Evolutionary conservation across 73 alveolate genomes (phyloP).

Genomic region (Paramecium bursaria): DNA sequence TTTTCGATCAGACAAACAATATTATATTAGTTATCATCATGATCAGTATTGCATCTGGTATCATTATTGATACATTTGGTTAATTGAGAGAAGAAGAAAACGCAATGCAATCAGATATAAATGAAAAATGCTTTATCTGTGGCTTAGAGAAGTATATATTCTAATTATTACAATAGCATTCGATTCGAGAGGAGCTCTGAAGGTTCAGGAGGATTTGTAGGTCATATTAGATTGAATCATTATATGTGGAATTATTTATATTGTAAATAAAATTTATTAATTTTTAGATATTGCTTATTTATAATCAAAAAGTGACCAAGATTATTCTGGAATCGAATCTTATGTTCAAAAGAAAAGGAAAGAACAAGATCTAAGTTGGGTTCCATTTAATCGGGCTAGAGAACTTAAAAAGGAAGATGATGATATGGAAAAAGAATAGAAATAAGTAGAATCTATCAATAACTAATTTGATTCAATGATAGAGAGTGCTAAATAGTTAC

Average conservation of each 20-base stretch:
- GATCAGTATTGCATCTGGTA: slow-evolving; percentile 79
- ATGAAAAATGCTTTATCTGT: slow-evolving; percentile 94
- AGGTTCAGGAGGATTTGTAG: slow-evolving; percentile 78
- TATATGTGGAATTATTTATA: slow-evolving; percentile 86
- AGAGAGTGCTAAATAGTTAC: neutral
- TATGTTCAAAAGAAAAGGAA: slow-evolving; percentile 85
- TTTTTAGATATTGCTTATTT: slow-evolving; percentile 79
- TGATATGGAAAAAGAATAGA: slow-evolving; percentile 25
- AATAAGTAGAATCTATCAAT: neutral
- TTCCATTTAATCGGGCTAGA: slow-evolving; percentile 76
- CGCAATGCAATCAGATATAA: slow-evolving; percentile 83
- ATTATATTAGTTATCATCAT: slow-evolving; percentile 67
- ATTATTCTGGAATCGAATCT: slow-evolving; percentile 93
- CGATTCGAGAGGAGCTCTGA: slow-evolving; percentile 52
- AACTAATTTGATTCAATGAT: neutral
- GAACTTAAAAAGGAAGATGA: slow-evolving; percentile 52
- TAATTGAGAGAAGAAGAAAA: slow-evolving; percentile 92
- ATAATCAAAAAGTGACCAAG: slow-evolving; percentile 88
- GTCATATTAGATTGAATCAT: slow-evolving; percentile 86
- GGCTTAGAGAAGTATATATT: slow-evolving; percentile 87
- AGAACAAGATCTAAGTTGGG: slow-evolving; percentile 87
- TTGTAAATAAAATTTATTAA: slow-evolving; percentile 22
- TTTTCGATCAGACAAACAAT: slow-evolving; percentile 61
- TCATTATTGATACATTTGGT: slow-evolving; percentile 96
- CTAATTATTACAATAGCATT: slow-evolving; percentile 43